Evolutionary conservation across 192 early-diverging fungal species (phyloP).

Genomic region (Podila verticillata): DNA sequence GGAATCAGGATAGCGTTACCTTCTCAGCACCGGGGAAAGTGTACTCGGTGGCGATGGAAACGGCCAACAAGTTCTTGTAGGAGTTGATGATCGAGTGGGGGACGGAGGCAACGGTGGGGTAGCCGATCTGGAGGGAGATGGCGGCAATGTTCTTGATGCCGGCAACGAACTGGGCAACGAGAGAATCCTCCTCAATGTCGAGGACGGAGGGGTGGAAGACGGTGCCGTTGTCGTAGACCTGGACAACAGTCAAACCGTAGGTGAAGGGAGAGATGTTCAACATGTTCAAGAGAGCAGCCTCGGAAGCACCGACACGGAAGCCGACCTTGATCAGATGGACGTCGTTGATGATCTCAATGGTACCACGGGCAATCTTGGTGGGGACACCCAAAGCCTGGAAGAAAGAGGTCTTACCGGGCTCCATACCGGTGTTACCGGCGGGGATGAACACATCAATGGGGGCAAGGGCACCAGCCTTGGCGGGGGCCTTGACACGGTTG

Average conservation of each 20-base stretch:
- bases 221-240: conserved; percentile 94
- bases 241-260: conserved; percentile 94
- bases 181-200: conserved; percentile 85
- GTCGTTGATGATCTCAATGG: conserved; percentile 98
- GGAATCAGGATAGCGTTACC: conserved; percentile 42
- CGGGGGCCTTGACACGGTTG: conserved; percentile 96
- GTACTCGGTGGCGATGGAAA: conserved; percentile 92
- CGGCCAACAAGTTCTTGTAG: conserved; percentile 96
- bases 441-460: conserved; percentile 94
- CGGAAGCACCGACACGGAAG: conserved; percentile 96
- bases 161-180: conserved; percentile 72
- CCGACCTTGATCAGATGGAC: conserved; percentile 92
- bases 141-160: conserved; percentile 79
- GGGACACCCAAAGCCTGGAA: conserved; percentile 99
- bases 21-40: conserved; percentile 89
- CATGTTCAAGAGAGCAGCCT: conserved; percentile 99
- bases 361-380: conserved; percentile 99
- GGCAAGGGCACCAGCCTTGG: conserved; percentile 94
- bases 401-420: conserved; percentile 99
- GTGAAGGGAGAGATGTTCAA: conserved; percentile 99
- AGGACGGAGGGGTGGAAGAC: conserved; percentile 89
- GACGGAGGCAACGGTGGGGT: conserved; percentile 85
- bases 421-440: conserved; percentile 99
- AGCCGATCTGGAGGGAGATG: conserved; percentile 84
- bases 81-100: conserved; percentile 97